Percentiles rank a stretch among this genome's conserved stretches.
Evolutionary conservation across 306 rosid species (phyloP).

Genomic region (Echinosophora koreensis): DNA sequence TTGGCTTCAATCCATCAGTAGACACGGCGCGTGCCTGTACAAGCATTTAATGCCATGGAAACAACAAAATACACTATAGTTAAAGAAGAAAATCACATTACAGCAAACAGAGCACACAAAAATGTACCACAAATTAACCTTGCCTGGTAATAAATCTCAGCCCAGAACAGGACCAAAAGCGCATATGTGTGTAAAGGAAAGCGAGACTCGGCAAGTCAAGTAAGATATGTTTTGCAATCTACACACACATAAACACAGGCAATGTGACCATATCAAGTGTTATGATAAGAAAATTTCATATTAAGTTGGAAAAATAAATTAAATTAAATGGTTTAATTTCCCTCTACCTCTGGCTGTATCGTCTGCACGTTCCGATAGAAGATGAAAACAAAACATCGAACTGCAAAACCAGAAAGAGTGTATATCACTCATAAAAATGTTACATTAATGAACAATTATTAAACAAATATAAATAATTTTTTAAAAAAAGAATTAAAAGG

Average conservation of each 20-base stretch:
- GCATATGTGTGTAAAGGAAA: slow-evolving; percentile 95
- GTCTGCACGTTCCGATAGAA: slow-evolving; percentile 78
- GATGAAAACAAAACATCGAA: slow-evolving; percentile 75
- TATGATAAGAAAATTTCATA: not conserved
- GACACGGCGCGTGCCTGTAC: slow-evolving; percentile 94
- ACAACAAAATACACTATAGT: not conserved
- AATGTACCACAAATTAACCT: slow-evolving; percentile 34
- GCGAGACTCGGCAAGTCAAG: slow-evolving; percentile 94
- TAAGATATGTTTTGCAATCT: slow-evolving; percentile 83
- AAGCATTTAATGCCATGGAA: slow-evolving; percentile 30
- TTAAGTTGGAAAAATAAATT: not conserved
- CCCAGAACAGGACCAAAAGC: slow-evolving; percentile 93
- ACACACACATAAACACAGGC: slow-evolving; percentile 37
- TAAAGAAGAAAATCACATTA: slow-evolving; percentile 24
- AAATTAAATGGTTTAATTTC: slow-evolving; percentile 31
- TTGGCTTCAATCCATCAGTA: slow-evolving; percentile 92
- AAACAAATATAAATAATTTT: not conserved
- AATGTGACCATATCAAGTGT: slow-evolving; percentile 39
- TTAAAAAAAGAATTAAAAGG: not conserved
- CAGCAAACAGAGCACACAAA: not conserved
- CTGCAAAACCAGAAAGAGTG: slow-evolving; percentile 53
- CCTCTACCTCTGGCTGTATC: slow-evolving; percentile 70
- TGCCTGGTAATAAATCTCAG: slow-evolving; percentile 98
- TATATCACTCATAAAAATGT: slow-evolving; percentile 27
- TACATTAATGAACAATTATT: not conserved